Evolutionary conservation across 306 rosid genomes (phyloP).

Genomic region (Dryas octopetala): DNA sequence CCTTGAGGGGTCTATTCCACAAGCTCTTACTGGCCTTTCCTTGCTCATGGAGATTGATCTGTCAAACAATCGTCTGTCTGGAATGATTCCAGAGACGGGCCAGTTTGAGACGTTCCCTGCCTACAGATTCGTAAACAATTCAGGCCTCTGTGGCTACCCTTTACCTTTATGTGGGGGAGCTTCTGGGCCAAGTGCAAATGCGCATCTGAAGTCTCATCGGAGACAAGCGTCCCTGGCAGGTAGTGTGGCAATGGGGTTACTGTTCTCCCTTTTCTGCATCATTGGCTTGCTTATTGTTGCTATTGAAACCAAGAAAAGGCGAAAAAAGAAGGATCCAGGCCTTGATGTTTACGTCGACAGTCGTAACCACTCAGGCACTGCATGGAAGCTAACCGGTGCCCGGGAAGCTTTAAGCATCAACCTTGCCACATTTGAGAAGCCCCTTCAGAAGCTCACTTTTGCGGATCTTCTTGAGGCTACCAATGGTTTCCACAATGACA

Average conservation of each 20-base stretch:
- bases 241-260: slow-evolving; percentile 88
- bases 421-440: slow-evolving; percentile 89
- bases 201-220: slow-evolving; percentile 56
- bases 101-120: slow-evolving; percentile 80
- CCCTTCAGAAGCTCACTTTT: slow-evolving; percentile 77
- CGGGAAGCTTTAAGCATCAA: slow-evolving; percentile 89
- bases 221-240: slow-evolving; percentile 72
- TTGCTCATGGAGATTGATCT: slow-evolving; percentile 71
- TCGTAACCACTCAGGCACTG: slow-evolving; percentile 58
- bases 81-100: slow-evolving; percentile 62
- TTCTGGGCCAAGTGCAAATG: slow-evolving; percentile 10
- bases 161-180: slow-evolving; percentile 43
- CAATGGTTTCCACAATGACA: slow-evolving; percentile 80
- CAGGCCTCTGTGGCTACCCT: slow-evolving; percentile 92
- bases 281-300: slow-evolving; percentile 71
- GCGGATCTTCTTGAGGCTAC: slow-evolving; percentile 92
- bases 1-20: slow-evolving; percentile 72
- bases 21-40: slow-evolving; percentile 49
- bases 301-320: slow-evolving; percentile 70
- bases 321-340: slow-evolving; percentile 68
- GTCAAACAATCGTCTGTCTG: slow-evolving; percentile 63
- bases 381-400: slow-evolving; percentile 72
- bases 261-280: slow-evolving; percentile 77
- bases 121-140: slow-evolving; percentile 56
- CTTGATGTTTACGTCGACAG: slow-evolving; percentile 62